Evolutionary conservation across 2,329 filamentous ascomycete species (phyloP).

Genomic region (Pochonia chlamydosporia): DNA sequence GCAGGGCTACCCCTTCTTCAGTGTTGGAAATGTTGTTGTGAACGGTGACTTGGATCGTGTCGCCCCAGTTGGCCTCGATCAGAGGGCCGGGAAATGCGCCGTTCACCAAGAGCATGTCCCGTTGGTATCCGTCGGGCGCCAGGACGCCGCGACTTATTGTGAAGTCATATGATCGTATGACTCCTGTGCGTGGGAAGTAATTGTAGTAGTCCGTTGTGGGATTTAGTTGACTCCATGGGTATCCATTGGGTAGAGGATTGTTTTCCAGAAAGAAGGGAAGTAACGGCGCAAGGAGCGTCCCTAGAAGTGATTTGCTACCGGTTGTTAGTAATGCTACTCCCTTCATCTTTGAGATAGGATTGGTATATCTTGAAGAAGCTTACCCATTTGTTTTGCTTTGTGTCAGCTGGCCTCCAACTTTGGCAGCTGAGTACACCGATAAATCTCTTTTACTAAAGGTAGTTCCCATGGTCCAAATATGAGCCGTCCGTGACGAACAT

Average conservation of each 20-base stretch:
- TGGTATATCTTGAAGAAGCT: neutral
- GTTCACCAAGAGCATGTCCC: conserved; percentile 55
- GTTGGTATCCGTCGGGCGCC: conserved; percentile 50
- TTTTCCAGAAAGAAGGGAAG: conserved; percentile 39
- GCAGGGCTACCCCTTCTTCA: conserved; percentile 42
- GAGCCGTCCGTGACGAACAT: no score
- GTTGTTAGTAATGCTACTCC: neutral
- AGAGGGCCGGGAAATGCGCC: conserved; percentile 61
- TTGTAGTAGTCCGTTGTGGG: conserved; percentile 44
- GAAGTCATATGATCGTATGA: conserved; percentile 50
- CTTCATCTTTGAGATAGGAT: neutral
- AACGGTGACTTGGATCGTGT: conserved; percentile 58
- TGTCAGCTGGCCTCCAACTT: conserved; percentile 15
- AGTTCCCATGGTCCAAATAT: conserved; percentile 2
- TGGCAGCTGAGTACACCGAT: neutral
- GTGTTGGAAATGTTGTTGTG: conserved; percentile 57
- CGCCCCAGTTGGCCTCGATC: conserved; percentile 59
- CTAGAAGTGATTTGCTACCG: conserved; percentile 31
- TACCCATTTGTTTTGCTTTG: conserved; percentile 36
- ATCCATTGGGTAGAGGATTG: conserved; percentile 43
- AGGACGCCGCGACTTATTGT: conserved; percentile 43
- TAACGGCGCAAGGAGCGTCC: conserved; percentile 30
- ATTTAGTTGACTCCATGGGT: conserved; percentile 45
- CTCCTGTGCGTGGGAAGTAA: conserved; percentile 43
- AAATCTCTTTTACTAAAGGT: neutral